Base-by-base conservation (phyloP, 2,329 filamentous ascomycete species). In the Tolypocladium endophyticum region DNA sequence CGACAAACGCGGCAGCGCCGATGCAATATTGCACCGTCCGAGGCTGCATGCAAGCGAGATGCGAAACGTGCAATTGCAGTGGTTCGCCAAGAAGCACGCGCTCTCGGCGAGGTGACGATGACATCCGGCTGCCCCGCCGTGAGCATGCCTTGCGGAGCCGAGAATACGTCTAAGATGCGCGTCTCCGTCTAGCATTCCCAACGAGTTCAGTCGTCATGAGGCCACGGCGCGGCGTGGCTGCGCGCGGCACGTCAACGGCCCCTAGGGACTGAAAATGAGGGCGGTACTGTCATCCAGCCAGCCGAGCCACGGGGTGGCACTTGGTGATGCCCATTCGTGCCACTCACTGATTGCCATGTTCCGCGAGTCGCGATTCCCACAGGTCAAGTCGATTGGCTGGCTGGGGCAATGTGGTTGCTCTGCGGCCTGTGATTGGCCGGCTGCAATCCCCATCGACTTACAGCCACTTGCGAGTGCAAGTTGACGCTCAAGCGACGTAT, bases 381-480 rank as follows among this genome's bases (percentile, higher is more conserved):
- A 36, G 33, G 45, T 7, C 59, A 28, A 33, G 47, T 52, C 56
- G 45, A 62, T 62, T 64, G 59, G 62, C 47, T 35, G 55, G n/a
- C 50, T 23, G 33, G 35, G 16, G 55, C 58, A 53, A 61, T 61
- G 61, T 64, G 62, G 50, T 61, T 47, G 41, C 18, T 25, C 23
- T 45, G 23, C 30, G 41, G 30, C 16, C 33, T 43, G 55, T 61
- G 59, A 62, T 64, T 64, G 62, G 62, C 28, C 35, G 39, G 11
- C 39, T 20, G 25, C 25, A 6, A 20, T 14, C 20, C 47, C 50
- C 9, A n/a, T 53, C 30, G 28, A 53, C 50, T 53, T 53, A 52
- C 47, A 52, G 12, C 47, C 28, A 30, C 45, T 28, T 28, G 45
- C 45, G 8, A 52, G 25, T 12, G 50, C 50, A n/a, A 18, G 9